A percentile compares a stretch with the other conserved stretches of the same genome.
Evolutionary conservation across 352 stramenopile genomes (phyloP).

Genomic region (Phytopythium vexans): DNA sequence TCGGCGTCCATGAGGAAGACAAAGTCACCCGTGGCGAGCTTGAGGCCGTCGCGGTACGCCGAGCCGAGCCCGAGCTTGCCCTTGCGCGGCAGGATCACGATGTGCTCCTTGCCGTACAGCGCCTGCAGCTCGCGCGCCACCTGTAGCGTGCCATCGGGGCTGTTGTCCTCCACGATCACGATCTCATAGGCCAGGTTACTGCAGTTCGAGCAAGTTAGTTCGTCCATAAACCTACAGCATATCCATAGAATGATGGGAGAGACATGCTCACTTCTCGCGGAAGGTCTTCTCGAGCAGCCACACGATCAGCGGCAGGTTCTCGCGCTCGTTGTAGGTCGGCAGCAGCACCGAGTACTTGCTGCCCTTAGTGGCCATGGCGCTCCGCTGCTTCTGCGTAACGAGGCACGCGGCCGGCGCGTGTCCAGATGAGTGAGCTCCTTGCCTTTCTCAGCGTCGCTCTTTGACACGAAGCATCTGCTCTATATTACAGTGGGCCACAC

Average conservation of each 20-base stretch:
- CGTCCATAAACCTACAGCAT: neutral
- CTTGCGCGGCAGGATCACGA: constrained; percentile 92
- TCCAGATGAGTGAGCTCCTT: neutral
- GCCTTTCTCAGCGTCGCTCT: neutral
- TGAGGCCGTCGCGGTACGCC: constrained; percentile 96
- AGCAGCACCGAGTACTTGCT: constrained; percentile 95
- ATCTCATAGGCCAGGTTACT: constrained; percentile 94
- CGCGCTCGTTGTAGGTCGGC: constrained; percentile 98
- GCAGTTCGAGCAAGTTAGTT: neutral
- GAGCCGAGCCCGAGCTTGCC: constrained; percentile 96
- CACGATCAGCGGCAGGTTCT: constrained; percentile 98
- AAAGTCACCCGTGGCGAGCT: constrained; percentile 89
- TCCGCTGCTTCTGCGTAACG: too few relatives aligned
- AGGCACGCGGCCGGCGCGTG: too few relatives aligned
- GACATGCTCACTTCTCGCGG: constrained; percentile 68
- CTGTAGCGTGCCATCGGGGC: constrained; percentile 94
- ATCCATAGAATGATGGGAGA: neutral
- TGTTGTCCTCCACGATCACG: constrained; percentile 98
- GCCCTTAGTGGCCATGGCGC: constrained; percentile 11
- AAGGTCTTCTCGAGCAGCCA: constrained; percentile 96
- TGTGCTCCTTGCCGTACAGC: constrained; percentile 89
- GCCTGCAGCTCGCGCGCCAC: constrained; percentile 90
- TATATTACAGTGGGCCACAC: neutral
- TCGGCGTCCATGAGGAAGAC: constrained; percentile 99
- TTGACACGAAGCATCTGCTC: constrained; percentile 4